A percentile compares a stretch with the other conserved stretches of the same genome.
Evolutionary conservation across 2,329 filamentous ascomycete species (phyloP).

Genomic region (Mariannaea elegans): DNA sequence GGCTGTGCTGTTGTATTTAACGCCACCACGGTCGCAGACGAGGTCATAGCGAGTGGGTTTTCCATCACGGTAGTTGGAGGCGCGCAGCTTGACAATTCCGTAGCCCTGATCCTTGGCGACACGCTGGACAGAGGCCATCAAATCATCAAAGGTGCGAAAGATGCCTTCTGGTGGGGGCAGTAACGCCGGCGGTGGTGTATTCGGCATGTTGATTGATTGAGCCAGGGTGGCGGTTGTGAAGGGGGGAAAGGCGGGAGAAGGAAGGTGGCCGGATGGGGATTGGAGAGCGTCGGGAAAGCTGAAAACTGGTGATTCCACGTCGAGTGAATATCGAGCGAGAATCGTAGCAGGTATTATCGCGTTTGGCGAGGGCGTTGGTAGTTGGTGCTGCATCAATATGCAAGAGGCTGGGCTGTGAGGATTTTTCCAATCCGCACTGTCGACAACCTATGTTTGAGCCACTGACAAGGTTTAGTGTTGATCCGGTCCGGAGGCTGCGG

Average conservation of each 20-base stretch:
- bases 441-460: slow-evolving; percentile 32
- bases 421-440: slow-evolving; percentile 56
- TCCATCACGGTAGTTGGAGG: slow-evolving; percentile 70
- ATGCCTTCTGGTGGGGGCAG: slow-evolving; percentile 68
- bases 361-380: slow-evolving; percentile 35
- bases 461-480: slow-evolving; percentile 52
- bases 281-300: slow-evolving; percentile 24
- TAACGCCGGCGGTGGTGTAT: slow-evolving; percentile 57
- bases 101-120: slow-evolving; percentile 70
- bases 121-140: slow-evolving; percentile 65
- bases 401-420: slow-evolving; percentile 50
- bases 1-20: slow-evolving; percentile 71
- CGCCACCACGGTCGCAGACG: slow-evolving; percentile 69
- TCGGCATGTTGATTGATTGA: slow-evolving; percentile 53
- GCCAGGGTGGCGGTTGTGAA: slow-evolving; percentile 44
- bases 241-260: slow-evolving; percentile 36
- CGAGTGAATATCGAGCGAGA: slow-evolving; percentile 18
- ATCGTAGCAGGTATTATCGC: slow-evolving; percentile 29
- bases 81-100: slow-evolving; percentile 69
- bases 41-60: slow-evolving; percentile 71
- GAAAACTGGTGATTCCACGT: slow-evolving; percentile 15
- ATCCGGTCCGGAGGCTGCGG: slow-evolving; percentile 45
- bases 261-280: slow-evolving; percentile 28
- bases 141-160: slow-evolving; percentile 66
- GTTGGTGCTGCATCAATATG: slow-evolving; percentile 36